Percentiles rank a stretch among this genome's conserved stretches.
Evolutionary conservation across 495 filamentous ascomycete species (phyloP).

Genomic region (Penicillium angulare): DNA sequence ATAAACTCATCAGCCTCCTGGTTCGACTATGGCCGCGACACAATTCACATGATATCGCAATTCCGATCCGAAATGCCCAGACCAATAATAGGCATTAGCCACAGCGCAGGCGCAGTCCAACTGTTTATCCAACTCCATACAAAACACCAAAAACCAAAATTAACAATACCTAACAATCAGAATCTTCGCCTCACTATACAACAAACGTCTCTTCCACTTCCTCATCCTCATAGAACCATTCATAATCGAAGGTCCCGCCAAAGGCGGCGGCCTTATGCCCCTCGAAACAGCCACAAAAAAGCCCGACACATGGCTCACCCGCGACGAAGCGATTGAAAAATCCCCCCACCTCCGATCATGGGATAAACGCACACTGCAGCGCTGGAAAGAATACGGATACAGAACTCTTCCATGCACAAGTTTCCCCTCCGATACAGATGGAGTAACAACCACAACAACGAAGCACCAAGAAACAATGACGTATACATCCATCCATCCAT

Average conservation of each 20-base stretch:
- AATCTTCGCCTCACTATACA: slow-evolving; percentile 54
- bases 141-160: not conserved
- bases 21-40: slow-evolving; percentile 74
- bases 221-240: slow-evolving; percentile 71
- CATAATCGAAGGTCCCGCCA: slow-evolving; percentile 23
- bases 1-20: slow-evolving; percentile 39
- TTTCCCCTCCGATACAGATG: slow-evolving; percentile 36
- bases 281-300: not conserved
- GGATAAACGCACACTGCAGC: slow-evolving; percentile 61
- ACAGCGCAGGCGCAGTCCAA: slow-evolving; percentile 59
- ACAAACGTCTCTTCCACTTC: slow-evolving; percentile 61
- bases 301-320: slow-evolving; percentile 49
- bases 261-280: not conserved
- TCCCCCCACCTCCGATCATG: slow-evolving; percentile 53
- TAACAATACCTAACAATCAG: not conserved
- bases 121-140: not conserved
- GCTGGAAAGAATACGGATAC: slow-evolving; percentile 54
- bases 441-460: slow-evolving; percentile 48
- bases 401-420: slow-evolving; percentile 50
- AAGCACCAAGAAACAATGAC: slow-evolving; percentile 49
- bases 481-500: slow-evolving; percentile 43
- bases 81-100: slow-evolving; percentile 60
- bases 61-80: slow-evolving; percentile 71
- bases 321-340: slow-evolving; percentile 44
- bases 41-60: slow-evolving; percentile 71